Evolutionary conservation across 1,284 basidiomycete genomes (phyloP), one percentile per base, ranked within the genome.

Genomic region (Pseudozyma pruni): DNA sequence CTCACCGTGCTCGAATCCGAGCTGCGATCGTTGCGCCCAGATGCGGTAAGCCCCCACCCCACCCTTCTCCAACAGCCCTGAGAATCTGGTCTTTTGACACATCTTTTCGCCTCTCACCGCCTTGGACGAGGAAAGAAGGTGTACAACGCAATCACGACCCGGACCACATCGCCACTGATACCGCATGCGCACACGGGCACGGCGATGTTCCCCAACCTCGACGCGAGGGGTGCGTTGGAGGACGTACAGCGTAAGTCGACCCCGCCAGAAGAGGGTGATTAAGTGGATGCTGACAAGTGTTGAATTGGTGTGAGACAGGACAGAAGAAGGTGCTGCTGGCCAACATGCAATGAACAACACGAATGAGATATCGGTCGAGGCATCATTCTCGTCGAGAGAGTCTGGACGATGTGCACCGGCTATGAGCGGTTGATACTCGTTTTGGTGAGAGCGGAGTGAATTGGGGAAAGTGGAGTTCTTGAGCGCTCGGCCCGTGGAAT

Each of bases 11-110:
- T 69, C 7, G 66, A 69, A 27, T 46, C 55, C 3, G 66, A 69
- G 50, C 60, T 69, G 29, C 41, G 40, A 17, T 59, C 66, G 16
- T 42, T 69, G 37, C 58, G 49, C 19, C 25, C 52, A 5, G 48
- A 52, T 31, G 47, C 66, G 16, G 66, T 69, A 44, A 45, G 66
- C n/a, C n/a, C n/a, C n/a, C n/a, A n/a, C n/a, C n/a, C n/a, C n/a
- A n/a, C n/a, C n/a, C n/a, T n/a, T n/a, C n/a, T n/a, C n/a, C n/a
- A n/a, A n/a, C n/a, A n/a, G n/a, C n/a, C n/a, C n/a, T 62, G 37
- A 16, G 33, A 20, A 27, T 20, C 32, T 4, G 29, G 20, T 32
- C 35, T n/a, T n/a, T n/a, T n/a, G 22, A 7, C 25, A 7, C 31
- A 27, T 8, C 25, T 32, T 31, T 43, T 7, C 23, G 37, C 11